Base-by-base conservation (phyloP, 805 yeast genomes). In the Limtongia smithiae region DNA sequence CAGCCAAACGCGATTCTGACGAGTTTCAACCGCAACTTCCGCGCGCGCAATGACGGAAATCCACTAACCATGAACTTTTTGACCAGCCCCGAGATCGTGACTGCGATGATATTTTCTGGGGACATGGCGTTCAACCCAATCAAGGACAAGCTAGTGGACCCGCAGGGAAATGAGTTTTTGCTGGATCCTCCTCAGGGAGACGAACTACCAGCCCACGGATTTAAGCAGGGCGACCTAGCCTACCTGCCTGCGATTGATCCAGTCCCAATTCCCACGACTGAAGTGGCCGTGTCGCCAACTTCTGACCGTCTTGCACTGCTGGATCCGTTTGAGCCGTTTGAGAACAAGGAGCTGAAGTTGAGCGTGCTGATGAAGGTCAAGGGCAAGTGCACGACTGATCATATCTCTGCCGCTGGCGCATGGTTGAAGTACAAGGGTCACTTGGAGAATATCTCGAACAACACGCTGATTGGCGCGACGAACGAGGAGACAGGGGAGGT, bases 401-500 rank as follows among this genome's bases (percentile, higher is more conserved):
- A 91, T 77, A 91, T 91, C 67, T 91, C 97, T 67, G 90, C 88
- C 95, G 98, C 98, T 69, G 98, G 98, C 76, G 97, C 97, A 69
- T 91, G 98, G 98, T 85, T 91, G 81, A 91, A 91, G 79, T 91
- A 91, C 91, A 87, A 97, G 80, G 98, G 98, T 75, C 98, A 91
- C 78, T 80, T 91, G 77, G 91, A 89, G 78, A 91, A 91, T 83
- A 93, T 91, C 69, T 89, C 97, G 62, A 89, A 91, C 82, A 91
- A 93, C 81, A 91, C 93, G 78, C 90, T 91, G 96, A 91, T 91
- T 79, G 98, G 98, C 79, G 97, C 97, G 62, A 90, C 82, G 71
- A 91, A 91, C 76, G 90, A 90, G 68, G 97, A 85, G 77, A 91
- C 91, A 75, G 85, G 83, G 62, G 87, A 91, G 80, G 95, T 95